Conservation (phyloP, 768 basidiomycete genomes). For the Sistotremastrum suecicum region DNA sequence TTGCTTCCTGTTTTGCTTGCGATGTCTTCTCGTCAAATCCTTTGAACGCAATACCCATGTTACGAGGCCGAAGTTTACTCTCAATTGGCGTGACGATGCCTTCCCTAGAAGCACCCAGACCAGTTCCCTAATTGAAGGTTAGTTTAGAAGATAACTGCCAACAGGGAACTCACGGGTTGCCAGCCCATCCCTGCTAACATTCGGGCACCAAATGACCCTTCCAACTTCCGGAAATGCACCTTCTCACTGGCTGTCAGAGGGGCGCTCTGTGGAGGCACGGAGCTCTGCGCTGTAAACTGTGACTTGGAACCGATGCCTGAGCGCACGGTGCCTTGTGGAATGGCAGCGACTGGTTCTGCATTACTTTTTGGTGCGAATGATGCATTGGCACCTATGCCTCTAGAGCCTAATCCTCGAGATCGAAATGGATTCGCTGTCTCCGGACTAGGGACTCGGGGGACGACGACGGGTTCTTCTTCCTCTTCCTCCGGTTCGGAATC, state of each 20-base stretch:
- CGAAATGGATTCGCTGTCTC: slow-evolving; percentile 15
- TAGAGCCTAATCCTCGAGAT: slow-evolving; percentile 11
- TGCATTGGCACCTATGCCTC: slow-evolving; percentile 2
- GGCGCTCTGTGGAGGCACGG: slow-evolving; percentile 28
- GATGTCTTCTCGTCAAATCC: slow-evolving; percentile 84
- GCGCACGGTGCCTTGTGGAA: slow-evolving; percentile 24
- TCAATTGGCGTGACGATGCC: slow-evolving; percentile 87
- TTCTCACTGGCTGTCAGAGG: slow-evolving; percentile 51
- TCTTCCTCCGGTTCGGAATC: slow-evolving; percentile 18
- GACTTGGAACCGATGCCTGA: slow-evolving; percentile 43
- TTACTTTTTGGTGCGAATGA: neutral
- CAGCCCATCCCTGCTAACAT: slow-evolving; percentile 96
- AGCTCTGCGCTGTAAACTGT: slow-evolving; percentile 22
- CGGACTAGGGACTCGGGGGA: slow-evolving; percentile 4
- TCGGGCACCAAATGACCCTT: slow-evolving; percentile 68
- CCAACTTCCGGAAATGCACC: slow-evolving; percentile 72
- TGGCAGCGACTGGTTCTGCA: slow-evolving; percentile 15
- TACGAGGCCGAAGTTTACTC: slow-evolving; percentile 69
- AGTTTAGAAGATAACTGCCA: neutral
- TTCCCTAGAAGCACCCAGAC: slow-evolving; percentile 59
- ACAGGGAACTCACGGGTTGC: slow-evolving; percentile 39
- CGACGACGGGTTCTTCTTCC: slow-evolving; percentile 15
- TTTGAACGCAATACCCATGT: slow-evolving; percentile 75
- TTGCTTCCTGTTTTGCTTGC: slow-evolving; percentile 71
- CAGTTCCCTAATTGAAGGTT: slow-evolving; percentile 25